Evolutionary conservation across 192 early-diverging fungal species (phyloP).

Genomic region (Coemansia sp.): DNA sequence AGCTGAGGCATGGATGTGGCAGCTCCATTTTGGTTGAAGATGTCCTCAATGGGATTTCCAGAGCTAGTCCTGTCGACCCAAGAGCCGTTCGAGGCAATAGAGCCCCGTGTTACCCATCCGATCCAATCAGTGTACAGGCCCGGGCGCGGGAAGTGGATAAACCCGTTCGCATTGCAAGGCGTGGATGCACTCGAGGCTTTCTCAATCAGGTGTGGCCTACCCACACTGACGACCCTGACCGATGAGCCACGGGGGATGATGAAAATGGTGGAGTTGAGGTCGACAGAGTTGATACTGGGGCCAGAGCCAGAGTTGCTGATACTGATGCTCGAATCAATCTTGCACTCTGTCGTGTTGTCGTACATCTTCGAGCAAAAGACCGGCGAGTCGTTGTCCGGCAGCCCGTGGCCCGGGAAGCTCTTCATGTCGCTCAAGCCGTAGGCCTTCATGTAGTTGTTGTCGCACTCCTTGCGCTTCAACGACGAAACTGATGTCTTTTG

Average conservation of each 20-base stretch:
- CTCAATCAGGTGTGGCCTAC: conserved; percentile 37
- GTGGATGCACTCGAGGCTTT: conserved; percentile 14
- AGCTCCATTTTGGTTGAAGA: conserved; percentile 14
- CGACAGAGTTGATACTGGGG: conserved; percentile 21
- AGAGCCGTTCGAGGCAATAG: conserved; percentile 42
- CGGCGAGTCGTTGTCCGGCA: conserved; percentile 38
- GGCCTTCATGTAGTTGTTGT: conserved; percentile 28
- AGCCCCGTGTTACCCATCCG: conserved; percentile 37
- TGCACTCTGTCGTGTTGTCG: conserved; percentile 39
- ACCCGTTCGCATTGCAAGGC: conserved; percentile 42
- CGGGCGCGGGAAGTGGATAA: conserved; percentile 45
- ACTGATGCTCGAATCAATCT: conserved; percentile 29
- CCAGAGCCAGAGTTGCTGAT: conserved; percentile 19
- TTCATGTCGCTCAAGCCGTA: conserved; percentile 42
- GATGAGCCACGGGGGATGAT: conserved; percentile 33
- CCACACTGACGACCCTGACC: conserved; percentile 34
- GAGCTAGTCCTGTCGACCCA: conserved; percentile 30
- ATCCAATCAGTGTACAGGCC: conserved; percentile 52
- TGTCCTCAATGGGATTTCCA: conserved; percentile 26
- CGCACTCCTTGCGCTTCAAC: conserved; percentile 30
- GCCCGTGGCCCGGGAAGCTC: conserved; percentile 41
- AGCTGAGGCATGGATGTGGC: not conserved
- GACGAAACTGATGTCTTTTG: conserved; percentile 23
- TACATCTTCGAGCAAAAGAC: conserved; percentile 49
- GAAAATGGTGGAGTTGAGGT: conserved; percentile 50